These are phyloP conservation scores for Cyanodermella asteris DNA, from an alignment of 2,329 filamentous ascomycete species.

Conservation along the genomic window DNA sequence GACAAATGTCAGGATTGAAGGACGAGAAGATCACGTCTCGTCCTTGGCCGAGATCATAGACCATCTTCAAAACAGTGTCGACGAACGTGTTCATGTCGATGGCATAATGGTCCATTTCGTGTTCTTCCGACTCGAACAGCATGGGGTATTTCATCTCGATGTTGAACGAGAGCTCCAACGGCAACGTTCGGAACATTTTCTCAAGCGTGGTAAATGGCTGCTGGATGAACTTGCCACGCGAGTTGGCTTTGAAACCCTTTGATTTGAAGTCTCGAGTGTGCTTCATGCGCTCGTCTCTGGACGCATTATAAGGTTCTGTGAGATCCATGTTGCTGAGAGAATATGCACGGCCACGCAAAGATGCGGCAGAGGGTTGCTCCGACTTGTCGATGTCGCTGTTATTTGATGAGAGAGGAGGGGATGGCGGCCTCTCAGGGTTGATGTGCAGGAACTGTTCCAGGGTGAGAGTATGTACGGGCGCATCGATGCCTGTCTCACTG, in stretches of 20 bases:
- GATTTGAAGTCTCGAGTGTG: conserved; percentile 87
- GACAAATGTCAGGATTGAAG: conserved; percentile 92
- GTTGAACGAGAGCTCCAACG: conserved; percentile 75
- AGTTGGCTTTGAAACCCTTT: conserved; percentile 92
- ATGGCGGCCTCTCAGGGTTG: too few relatives aligned
- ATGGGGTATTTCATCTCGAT: conserved; percentile 99
- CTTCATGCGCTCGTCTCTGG: conserved; percentile 92
- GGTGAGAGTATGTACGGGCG: conserved; percentile 84
- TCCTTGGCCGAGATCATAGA: conserved; percentile 62
- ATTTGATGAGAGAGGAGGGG: too few relatives aligned
- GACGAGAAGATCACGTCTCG: conserved; percentile 94
- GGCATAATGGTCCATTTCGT: conserved; percentile 91
- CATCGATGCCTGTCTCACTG: conserved; percentile 91
- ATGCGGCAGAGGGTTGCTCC: too few relatives aligned
- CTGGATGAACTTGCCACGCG: conserved; percentile 82
- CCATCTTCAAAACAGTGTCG: conserved; percentile 73
- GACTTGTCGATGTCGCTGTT: too few relatives aligned
- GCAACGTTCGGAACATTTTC: conserved; percentile 72
- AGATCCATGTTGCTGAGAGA: too few relatives aligned
- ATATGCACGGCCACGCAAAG: too few relatives aligned
- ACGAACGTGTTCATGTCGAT: conserved; percentile 94
- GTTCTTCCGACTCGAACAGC: conserved; percentile 83
- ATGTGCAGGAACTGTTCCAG: conserved; percentile 43
- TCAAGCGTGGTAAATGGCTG: conserved; percentile 88
- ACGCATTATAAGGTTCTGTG: too few relatives aligned